These are phyloP conservation scores for Centrapalus pauciflorus DNA, from an alignment of 129 eudicot species.

Conservation along the genomic window DNA sequence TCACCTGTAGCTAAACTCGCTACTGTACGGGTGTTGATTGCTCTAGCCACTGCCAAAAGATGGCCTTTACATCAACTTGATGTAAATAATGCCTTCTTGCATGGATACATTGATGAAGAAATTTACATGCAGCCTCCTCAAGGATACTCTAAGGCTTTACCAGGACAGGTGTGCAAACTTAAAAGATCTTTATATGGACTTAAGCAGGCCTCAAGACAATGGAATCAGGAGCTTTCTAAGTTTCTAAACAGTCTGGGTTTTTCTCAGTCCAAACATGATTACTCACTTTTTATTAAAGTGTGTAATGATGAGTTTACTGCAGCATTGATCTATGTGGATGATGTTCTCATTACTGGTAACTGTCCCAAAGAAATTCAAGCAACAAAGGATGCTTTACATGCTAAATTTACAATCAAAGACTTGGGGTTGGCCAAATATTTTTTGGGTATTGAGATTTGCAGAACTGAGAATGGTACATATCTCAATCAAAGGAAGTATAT, in stretches of 20 bases:
- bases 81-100: not conserved
- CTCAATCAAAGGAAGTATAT: not conserved
- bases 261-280: not conserved
- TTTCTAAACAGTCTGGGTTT: not conserved
- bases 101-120: not conserved
- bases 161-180: not conserved
- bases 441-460: not conserved
- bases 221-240: not conserved
- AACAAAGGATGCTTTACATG: not conserved
- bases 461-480: not conserved
- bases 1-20: not conserved
- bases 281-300: not conserved
- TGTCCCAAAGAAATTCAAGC: fast-evolving
- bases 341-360: not conserved
- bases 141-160: not conserved
- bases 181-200: not conserved
- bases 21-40: not conserved
- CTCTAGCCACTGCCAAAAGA: not conserved
- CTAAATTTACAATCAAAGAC: not conserved
- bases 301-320: no score
- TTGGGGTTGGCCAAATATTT: not conserved
- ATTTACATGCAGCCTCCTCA: not conserved
- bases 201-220: not conserved
- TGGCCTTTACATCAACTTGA: not conserved
- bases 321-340: not conserved